These are phyloP conservation scores for Xylaria arbuscula DNA, from an alignment of 2,329 filamentous ascomycete species.

Conservation along the genomic window DNA sequence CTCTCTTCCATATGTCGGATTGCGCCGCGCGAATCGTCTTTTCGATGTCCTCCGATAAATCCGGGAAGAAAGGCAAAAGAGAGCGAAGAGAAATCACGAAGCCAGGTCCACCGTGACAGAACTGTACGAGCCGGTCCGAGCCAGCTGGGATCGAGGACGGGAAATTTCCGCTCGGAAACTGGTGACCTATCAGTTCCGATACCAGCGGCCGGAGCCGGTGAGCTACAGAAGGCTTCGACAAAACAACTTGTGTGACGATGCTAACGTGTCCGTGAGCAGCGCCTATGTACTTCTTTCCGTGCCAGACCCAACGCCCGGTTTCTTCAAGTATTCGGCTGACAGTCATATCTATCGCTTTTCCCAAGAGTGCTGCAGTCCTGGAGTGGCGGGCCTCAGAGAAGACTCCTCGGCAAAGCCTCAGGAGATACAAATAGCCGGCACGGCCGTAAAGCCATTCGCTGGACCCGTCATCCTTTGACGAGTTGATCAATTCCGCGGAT, in stretches of 20 bases:
- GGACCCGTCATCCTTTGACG: conserved; percentile 57
- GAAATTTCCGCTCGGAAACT: conserved; percentile 72
- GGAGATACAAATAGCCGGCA: conserved; percentile 74
- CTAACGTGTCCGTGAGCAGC: conserved; percentile 75
- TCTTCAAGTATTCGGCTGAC: conserved; percentile 68
- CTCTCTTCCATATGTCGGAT: conserved; percentile 65
- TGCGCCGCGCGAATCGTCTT: conserved; percentile 62
- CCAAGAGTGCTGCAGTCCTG: conserved; percentile 59
- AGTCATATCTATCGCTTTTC: conserved; percentile 66
- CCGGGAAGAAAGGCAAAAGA: conserved; percentile 66
- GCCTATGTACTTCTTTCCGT: conserved; percentile 71
- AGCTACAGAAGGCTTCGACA: conserved; percentile 66
- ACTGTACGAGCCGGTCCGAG: conserved; percentile 63
- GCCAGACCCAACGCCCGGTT: conserved; percentile 70
- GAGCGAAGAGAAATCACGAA: conserved; percentile 68
- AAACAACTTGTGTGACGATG: conserved; percentile 75
- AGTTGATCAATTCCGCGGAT: conserved; percentile 56
- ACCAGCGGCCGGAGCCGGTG: conserved; percentile 64
- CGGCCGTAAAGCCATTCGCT: conserved; percentile 76
- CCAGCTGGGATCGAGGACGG: conserved; percentile 61
- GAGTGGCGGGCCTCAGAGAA: conserved; percentile 56
- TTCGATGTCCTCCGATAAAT: conserved; percentile 64
- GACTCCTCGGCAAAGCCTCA: conserved; percentile 66
- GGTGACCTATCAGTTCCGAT: conserved; percentile 66
- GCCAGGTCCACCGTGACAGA: conserved; percentile 75